phyloP scores from a whole-genome alignment of 768 basidiomycete species.

The Candolleomyces efflorescens region DNA sequence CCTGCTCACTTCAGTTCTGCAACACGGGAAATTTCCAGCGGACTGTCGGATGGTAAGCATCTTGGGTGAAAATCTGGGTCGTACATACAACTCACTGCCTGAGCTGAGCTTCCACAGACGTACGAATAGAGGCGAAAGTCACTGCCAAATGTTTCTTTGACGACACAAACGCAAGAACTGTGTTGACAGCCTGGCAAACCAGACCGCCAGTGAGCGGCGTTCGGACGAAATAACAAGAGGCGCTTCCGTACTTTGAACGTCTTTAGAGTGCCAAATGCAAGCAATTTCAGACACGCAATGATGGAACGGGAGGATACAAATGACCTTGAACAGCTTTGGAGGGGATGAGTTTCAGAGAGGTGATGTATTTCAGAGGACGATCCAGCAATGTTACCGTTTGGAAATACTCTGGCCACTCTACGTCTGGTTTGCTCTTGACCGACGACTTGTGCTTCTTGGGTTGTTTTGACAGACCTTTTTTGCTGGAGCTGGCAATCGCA shows the following conservation, averaged over 20 bases:
- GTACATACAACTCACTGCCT: conserved; percentile 50
- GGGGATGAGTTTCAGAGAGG: background rate
- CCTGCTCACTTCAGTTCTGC: conserved; percentile 74
- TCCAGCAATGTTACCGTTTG: conserved; percentile 36
- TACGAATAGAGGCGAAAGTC: conserved; percentile 70
- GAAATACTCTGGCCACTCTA: conserved; percentile 63
- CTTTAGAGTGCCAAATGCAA: background rate
- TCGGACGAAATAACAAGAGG: background rate
- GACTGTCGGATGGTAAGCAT: conserved; percentile 38
- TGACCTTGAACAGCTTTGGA: conserved; percentile 57
- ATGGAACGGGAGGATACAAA: background rate
- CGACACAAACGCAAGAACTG: conserved; percentile 83
- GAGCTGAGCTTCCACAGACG: conserved; percentile 76
- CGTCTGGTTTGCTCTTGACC: background rate
- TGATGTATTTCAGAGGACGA: background rate
- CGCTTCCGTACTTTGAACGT: conserved; percentile 10
- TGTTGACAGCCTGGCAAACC: conserved; percentile 73
- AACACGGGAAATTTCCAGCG: conserved; percentile 71
- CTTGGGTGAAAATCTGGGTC: background rate
- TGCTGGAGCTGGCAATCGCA: conserved; percentile 33
- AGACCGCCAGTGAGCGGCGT: background rate
- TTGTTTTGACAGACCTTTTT: conserved; percentile 27
- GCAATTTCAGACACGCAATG: background rate
- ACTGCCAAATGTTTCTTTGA: conserved; percentile 76
- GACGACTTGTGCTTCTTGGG: conserved; percentile 7